Evolutionary conservation across 805 yeast genomes (phyloP).

Genomic region (Candida dajiaensis): DNA sequence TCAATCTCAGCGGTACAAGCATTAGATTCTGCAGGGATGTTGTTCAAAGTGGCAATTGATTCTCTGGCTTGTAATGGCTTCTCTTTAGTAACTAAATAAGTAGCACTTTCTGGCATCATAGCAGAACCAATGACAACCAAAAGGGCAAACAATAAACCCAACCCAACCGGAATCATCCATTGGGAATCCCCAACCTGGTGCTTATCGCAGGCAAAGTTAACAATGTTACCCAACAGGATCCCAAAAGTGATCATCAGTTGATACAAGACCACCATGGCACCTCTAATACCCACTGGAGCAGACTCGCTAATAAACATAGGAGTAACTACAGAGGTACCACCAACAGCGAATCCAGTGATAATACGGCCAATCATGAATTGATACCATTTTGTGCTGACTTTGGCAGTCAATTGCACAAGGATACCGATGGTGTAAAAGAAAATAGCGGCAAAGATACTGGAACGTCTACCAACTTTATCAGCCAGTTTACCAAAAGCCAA

Average conservation of each 20-base stretch:
- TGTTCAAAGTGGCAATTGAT: constrained; percentile 50
- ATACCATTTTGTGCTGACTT: constrained; percentile 39
- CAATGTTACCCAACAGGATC: constrained; percentile 66
- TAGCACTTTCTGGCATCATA: constrained; percentile 66
- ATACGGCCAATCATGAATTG: constrained; percentile 61
- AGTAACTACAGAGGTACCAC: constrained; percentile 67
- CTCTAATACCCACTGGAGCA: constrained; percentile 64
- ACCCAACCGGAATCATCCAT: constrained; percentile 65
- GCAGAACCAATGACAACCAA: constrained; percentile 38
- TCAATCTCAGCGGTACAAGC: constrained; percentile 43
- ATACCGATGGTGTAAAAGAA: constrained; percentile 56
- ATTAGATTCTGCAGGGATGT: constrained; percentile 37
- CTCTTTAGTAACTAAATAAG: constrained; percentile 40
- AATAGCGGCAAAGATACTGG: constrained; percentile 48
- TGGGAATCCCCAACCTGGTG: constrained; percentile 43
- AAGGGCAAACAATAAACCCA: constrained; percentile 36
- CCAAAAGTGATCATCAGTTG: constrained; percentile 68
- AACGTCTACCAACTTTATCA: constrained; percentile 56
- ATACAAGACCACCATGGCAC: constrained; percentile 64
- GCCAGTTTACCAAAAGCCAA: constrained; percentile 48
- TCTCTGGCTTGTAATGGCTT: constrained; percentile 46
- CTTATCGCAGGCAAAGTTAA: constrained; percentile 52
- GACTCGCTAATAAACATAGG: constrained; percentile 70
- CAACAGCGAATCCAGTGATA: constrained; percentile 72
- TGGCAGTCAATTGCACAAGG: constrained; percentile 51